Conservation (phyloP, 192 early-diverging fungal genomes). For the Mortierella alpina region DNA sequence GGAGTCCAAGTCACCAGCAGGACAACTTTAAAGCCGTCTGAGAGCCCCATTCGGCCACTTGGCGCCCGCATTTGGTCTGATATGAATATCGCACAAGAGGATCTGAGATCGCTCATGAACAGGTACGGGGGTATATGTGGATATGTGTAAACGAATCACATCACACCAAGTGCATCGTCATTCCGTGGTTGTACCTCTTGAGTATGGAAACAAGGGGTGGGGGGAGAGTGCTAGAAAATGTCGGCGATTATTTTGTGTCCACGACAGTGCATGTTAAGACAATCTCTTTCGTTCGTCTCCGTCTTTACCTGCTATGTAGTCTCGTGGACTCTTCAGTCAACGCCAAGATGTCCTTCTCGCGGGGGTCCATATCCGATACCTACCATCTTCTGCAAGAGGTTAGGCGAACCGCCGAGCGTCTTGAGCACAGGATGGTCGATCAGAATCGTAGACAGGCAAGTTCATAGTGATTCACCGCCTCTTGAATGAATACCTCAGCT, state of each 20-base stretch:
- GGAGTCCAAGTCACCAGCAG: too few species aligned
- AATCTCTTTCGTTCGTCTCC: neutral
- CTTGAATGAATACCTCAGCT: neutral
- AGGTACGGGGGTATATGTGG: constrained; percentile 9
- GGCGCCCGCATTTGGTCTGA: constrained; percentile 5
- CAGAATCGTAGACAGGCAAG: constrained; percentile 25
- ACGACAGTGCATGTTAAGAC: too few species aligned
- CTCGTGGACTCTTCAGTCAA: constrained; percentile 23
- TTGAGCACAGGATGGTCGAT: constrained; percentile 18
- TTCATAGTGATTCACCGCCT: neutral
- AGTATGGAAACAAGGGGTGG: neutral
- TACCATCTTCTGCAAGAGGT: constrained; percentile 25
- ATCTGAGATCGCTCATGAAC: constrained; percentile 25
- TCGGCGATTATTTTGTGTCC: neutral
- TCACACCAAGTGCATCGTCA: neutral
- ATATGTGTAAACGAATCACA: too few species aligned
- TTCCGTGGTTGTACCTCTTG: constrained; percentile 3
- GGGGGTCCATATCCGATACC: constrained; percentile 23
- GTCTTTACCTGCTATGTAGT: constrained; percentile 1
- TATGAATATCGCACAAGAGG: constrained; percentile 27
- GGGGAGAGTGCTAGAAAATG: neutral
- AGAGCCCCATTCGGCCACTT: too few species aligned
- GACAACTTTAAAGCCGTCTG: too few species aligned
- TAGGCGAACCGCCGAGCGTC: constrained; percentile 10
- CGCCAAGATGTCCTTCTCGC: constrained; percentile 18